A percentile compares a stretch with the other conserved stretches of the same genome.
phyloP scores from a whole-genome alignment of 441 rosid species.

The Eruca vesicaria region DNA sequence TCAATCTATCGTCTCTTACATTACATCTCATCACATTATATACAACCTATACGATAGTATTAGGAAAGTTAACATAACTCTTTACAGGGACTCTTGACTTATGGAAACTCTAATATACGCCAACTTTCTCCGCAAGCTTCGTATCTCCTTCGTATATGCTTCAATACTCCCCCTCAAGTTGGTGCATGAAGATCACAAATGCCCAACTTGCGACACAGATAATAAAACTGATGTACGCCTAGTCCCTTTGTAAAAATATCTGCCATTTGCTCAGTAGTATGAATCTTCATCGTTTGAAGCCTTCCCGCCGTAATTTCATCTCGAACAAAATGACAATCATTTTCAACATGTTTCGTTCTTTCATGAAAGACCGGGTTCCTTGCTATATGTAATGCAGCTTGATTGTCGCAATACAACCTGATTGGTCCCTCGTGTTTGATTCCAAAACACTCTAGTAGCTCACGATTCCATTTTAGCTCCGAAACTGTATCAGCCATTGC shows the following conservation, averaged over 20 bases:
- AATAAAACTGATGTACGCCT: background rate
- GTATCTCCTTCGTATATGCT: no score
- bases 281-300: background rate
- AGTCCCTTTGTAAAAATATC: background rate
- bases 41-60: no score
- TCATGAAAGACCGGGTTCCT: background rate
- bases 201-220: background rate
- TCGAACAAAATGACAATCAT: background rate
- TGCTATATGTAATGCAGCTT: background rate
- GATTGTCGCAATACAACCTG: background rate
- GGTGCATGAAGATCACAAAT: background rate
- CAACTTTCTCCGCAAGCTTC: no score
- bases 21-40: no score
- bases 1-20: no score
- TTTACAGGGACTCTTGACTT: no score
- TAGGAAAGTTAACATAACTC: no score
- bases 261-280: background rate
- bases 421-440: background rate
- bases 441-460: background rate
- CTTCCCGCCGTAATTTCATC: background rate
- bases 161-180: background rate
- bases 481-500: background rate
- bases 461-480: background rate
- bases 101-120: no score
- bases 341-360: background rate